Evolutionary conservation across 2,329 filamentous ascomycete species (phyloP), one percentile per base, ranked within the genome.

Genomic region (Chaetomiaceae sp.): DNA sequence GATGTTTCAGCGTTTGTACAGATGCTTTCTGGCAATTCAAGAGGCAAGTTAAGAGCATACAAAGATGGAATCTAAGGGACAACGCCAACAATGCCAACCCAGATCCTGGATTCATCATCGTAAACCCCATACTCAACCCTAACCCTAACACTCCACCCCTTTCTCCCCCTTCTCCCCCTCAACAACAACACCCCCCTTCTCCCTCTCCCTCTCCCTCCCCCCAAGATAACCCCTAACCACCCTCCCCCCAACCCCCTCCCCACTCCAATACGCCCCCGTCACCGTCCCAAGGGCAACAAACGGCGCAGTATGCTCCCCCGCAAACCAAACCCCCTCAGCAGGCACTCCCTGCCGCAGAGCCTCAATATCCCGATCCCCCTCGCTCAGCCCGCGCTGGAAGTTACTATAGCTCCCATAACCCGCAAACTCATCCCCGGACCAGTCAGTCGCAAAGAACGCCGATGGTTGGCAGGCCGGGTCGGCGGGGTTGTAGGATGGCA

Each of bases 211-310:
- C 27, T 31, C 44, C 30, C 25, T n/a, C 23, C 21, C 42, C 37
- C 19, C 35, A 27, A 19, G 42, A 34, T 42, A 21, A 34, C 45
- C 44, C 42, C 38, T 34, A 13, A 9, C 50, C 35, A 90, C 79
- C 63, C 83, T 79, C 65, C 73, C 77, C 1, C 78, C 90, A 30
- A 90, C 87, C 17, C 77, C 79, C 71, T 95, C 89, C 1, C 91
- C 91, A 65, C 87, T 89, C 89, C 89, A 95, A 66, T 89, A 96
- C 10, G 92, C 92, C 0, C 92, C 92, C 0, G 89, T 95, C 12
- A 85, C 87, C 4, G 91, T 96, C 0, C 91, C 92, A 55, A 96
- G 68, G 10, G 87, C 90, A 23, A 95, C 83, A 71, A 96, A 95
- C 4, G 91, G 90, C 48, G 89, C 85, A 19, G 89, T 95, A 69